Conservation (phyloP, 805 yeast genomes). For the Pichia thaimueangensis region DNA sequence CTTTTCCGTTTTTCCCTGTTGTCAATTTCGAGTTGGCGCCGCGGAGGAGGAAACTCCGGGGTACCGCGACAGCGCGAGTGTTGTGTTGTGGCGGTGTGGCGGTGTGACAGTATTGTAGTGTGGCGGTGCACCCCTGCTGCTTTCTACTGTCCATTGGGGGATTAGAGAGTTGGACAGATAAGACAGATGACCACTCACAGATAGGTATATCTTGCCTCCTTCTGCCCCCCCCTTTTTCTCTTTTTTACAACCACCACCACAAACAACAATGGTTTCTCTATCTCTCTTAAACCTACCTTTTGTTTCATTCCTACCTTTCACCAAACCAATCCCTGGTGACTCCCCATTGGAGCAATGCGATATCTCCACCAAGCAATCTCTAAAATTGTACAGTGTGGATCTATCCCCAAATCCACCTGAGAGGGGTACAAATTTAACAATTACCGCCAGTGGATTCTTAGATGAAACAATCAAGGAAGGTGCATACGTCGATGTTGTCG, state of each 20-base stretch:
- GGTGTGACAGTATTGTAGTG: too few species aligned
- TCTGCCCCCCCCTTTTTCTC: neutral
- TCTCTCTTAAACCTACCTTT: constrained; percentile 1
- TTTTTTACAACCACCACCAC: neutral
- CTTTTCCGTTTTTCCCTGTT: too few species aligned
- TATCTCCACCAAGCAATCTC: constrained; percentile 50
- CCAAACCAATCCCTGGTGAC: constrained; percentile 81
- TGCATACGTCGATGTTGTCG: constrained; percentile 91
- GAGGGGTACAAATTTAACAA: constrained; percentile 77
- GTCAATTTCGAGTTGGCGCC: too few species aligned
- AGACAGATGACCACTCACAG: too few species aligned
- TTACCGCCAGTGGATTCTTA: constrained; percentile 66
- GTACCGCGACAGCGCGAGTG: too few species aligned
- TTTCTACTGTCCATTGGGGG: too few species aligned
- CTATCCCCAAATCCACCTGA: constrained; percentile 84
- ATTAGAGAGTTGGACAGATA: too few species aligned
- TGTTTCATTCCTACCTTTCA: constrained; percentile 16
- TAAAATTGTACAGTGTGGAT: constrained; percentile 52
- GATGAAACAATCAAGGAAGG: constrained; percentile 61
- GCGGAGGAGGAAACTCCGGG: too few species aligned
- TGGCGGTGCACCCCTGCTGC: too few species aligned
- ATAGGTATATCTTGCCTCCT: neutral
- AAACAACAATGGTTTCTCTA: constrained; percentile 2
- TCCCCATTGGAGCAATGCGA: constrained; percentile 84
- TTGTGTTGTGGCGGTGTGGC: too few species aligned